Evolutionary conservation across 75 land plant species (phyloP), one percentile per base, ranked within the genome.

Genomic region (Sequoia sempervirens): DNA sequence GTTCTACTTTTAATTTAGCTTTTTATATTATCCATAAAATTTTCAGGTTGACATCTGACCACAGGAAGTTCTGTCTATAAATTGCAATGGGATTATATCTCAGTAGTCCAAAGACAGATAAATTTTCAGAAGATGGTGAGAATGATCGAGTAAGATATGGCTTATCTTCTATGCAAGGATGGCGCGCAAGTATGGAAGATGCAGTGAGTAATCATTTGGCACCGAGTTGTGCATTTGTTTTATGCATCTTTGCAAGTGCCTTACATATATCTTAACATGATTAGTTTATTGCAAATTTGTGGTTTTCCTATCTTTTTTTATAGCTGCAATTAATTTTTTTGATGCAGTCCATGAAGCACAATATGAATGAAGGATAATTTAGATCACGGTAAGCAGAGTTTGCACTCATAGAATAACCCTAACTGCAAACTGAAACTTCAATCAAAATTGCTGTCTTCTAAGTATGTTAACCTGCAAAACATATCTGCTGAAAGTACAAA

Each of bases 111-210:
- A 94, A 94, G 82, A 96, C 98, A 14, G 98, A 94, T 32, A 96
- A 96, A 81, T 87, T 86, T 30, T 93, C 98, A 43, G 98, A 96
- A 72, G 95, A 96, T 86, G 98, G 95, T 37, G 96, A 89, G 75
- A 96, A 96, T 90, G 89, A 72, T 46, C 84, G 90, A 76, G 64
- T 96, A 50, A 92, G 86, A 85, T 96, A 85, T 86, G 98, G 98
- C 15, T 36, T 90, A 61, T 94, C 98, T 17, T 94, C 98, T 50
- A 96, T 96, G 98, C 98, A 96, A 90, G 98, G 98, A 23, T 96
- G 98, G 98, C 96, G 98, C 45, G 87, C 93, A 50, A 86, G 87
- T 68, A 96, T 96, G 98, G 98, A 96, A 91, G 98, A 96, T 88
- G 96, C 98, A 40, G 98, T 96, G 82, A 91, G 94, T 87, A 79